Evolutionary conservation across 106 monocot genomes (phyloP).

Genomic region (Ottelia alismoides): DNA sequence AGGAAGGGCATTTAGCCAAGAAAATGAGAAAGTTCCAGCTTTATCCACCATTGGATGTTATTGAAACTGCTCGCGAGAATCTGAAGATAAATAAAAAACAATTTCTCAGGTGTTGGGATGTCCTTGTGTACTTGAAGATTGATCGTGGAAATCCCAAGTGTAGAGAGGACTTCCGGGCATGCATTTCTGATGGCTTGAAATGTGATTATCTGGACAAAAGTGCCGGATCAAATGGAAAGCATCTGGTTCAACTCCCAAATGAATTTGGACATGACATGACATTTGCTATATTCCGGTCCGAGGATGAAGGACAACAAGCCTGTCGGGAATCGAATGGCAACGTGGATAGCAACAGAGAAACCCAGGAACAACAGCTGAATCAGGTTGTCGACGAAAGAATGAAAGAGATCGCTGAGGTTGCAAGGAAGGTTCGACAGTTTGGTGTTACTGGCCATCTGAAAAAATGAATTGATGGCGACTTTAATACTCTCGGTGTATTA

Average conservation of each 20-base stretch:
- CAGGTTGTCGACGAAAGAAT: constrained; percentile 53
- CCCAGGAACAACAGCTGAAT: constrained; percentile 58
- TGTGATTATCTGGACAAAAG: constrained; percentile 53
- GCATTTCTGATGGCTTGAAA: constrained; percentile 37
- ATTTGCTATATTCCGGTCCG: constrained; percentile 46
- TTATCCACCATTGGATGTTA: constrained; percentile 25
- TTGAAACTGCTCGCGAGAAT: constrained; percentile 48
- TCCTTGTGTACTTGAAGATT: constrained; percentile 60
- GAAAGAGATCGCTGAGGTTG: constrained; percentile 46
- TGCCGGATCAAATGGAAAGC: constrained; percentile 30
- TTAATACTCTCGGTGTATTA: too few relatives aligned
- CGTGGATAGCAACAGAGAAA: constrained; percentile 14
- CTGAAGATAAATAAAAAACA: constrained; percentile 91
- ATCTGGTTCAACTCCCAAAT: constrained; percentile 45
- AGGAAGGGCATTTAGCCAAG: constrained; percentile 43
- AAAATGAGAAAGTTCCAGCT: constrained; percentile 23
- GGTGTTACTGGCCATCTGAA: too few relatives aligned
- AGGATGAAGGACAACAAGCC: constrained; percentile 11
- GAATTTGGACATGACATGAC: constrained; percentile 54
- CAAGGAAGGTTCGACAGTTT: constrained; percentile 27
- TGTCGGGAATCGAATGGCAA: constrained; percentile 4
- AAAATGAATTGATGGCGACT: too few relatives aligned
- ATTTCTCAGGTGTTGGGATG: constrained; percentile 77
- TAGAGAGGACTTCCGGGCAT: constrained; percentile 43
- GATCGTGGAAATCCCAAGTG: constrained; percentile 24